phyloP scores from a whole-genome alignment of 192 early-diverging fungal genomes.

The Coemansia sp. region DNA sequence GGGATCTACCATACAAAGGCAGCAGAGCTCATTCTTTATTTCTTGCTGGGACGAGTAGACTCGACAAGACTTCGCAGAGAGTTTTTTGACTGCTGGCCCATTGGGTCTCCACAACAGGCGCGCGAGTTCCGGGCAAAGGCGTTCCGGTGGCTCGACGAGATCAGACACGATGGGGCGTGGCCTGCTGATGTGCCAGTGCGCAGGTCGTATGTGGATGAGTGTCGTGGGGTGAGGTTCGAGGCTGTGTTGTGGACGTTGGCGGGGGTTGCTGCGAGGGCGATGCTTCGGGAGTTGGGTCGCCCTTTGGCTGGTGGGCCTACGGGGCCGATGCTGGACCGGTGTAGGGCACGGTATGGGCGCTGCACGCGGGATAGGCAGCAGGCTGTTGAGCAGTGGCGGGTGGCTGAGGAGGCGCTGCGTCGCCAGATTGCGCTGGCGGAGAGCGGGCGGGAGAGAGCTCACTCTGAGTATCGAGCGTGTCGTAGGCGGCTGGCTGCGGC shows the following conservation, averaged over 20 bases:
- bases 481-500: slow-evolving; percentile 11
- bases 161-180: slow-evolving; percentile 9
- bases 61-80: slow-evolving; percentile 28
- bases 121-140: slow-evolving; percentile 57
- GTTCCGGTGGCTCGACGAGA: slow-evolving; percentile 61
- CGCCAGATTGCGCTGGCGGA: neutral
- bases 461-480: slow-evolving; percentile 21
- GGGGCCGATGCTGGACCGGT: neutral
- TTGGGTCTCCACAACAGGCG: slow-evolving; percentile 55
- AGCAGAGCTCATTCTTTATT: slow-evolving; percentile 58
- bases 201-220: slow-evolving; percentile 49
- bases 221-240: slow-evolving; percentile 46
- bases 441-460: neutral
- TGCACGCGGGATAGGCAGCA: slow-evolving; percentile 32
- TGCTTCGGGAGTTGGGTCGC: slow-evolving; percentile 8
- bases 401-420: slow-evolving; percentile 2
- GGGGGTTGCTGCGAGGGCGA: neutral
- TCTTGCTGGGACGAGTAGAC: slow-evolving; percentile 54
- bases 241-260: slow-evolving; percentile 36
- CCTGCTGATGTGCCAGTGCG: slow-evolving; percentile 39
- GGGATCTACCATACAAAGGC: slow-evolving; percentile 59
- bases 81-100: slow-evolving; percentile 59
- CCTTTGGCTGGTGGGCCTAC: neutral
- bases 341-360: slow-evolving; percentile 27
- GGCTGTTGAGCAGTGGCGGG: slow-evolving; percentile 30